Evolutionary conservation across 192 early-diverging fungal species (phyloP).

Genomic region (Endogone sp.): DNA sequence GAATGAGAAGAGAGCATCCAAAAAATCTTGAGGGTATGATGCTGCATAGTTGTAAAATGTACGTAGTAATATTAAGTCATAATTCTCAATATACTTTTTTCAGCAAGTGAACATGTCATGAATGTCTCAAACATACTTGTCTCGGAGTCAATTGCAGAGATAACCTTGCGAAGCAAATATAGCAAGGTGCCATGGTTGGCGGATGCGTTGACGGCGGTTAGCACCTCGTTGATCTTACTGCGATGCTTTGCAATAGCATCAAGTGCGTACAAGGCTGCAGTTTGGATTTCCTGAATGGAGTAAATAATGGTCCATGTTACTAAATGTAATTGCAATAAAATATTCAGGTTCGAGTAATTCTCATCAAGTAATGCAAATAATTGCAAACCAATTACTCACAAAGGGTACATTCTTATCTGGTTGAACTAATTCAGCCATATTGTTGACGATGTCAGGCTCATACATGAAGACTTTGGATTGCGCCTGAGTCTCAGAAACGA

Average conservation of each 20-base stretch:
- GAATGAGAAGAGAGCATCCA: slow-evolving; percentile 81
- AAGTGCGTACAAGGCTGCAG: slow-evolving; percentile 74
- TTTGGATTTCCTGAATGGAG: slow-evolving; percentile 61
- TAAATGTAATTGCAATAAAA: slow-evolving; percentile 2
- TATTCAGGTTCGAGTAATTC: background rate
- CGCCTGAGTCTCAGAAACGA: slow-evolving; percentile 56
- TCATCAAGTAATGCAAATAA: background rate
- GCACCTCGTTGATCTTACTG: slow-evolving; percentile 68
- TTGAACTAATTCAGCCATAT: slow-evolving; percentile 73
- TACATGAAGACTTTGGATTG: slow-evolving; percentile 77
- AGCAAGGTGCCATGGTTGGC: slow-evolving; percentile 92
- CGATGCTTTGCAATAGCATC: slow-evolving; percentile 84
- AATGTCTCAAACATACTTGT: slow-evolving; percentile 18
- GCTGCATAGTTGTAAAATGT: no score
- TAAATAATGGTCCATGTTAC: background rate
- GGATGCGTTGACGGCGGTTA: slow-evolving; percentile 85
- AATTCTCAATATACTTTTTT: no score
- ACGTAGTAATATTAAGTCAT: no score
- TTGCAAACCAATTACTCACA: slow-evolving; percentile 28
- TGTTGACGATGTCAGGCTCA: slow-evolving; percentile 81
- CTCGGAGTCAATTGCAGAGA: slow-evolving; percentile 47
- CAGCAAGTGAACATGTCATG: no score
- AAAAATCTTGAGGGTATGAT: slow-evolving; percentile 61
- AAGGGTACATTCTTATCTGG: slow-evolving; percentile 65
- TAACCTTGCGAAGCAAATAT: slow-evolving; percentile 72